Base-by-base conservation (phyloP, 352 stramenopile genomes). In the Pythium folliculosum region DNA sequence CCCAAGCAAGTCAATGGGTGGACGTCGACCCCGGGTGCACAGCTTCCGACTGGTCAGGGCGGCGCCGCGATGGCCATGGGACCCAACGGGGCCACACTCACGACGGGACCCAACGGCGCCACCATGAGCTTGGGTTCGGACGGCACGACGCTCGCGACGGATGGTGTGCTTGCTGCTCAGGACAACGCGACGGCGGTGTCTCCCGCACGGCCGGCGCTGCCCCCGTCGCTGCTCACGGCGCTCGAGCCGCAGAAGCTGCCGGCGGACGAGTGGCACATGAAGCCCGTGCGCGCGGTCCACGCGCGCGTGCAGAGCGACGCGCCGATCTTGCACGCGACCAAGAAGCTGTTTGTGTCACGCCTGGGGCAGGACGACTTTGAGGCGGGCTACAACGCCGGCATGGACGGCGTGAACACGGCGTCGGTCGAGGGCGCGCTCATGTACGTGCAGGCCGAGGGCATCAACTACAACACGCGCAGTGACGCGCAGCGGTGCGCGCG, bases 361-460 rank as follows among this genome's bases (percentile, higher is more conserved):
- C 81, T 81, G 67, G 90, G 88, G 53, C 72, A 80, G 45, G 67
- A 60, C 48, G 47, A 88, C 44, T 69, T 86, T 48, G 77, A 69
- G 14, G 73, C 77, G 5, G 79, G 74, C n/a, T 94, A 83, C 65
- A 49, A 73, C 5, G 82, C 78, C 2, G 78, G 78, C 3, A 85
- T 94, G 73, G 87, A 96, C 72, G 82, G 74, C 12, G 84, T 92
- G 10, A 96, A 92, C 67, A 86, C 84, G 27, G 88, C 86, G 9
- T 84, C 71, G 0, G 81, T 96, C 9, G 86, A 94, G 50, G 88
- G 88, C 14, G 77, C 82, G 23, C 76, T 96, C 40, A 92, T 92
- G 84, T 96, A 91, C 69, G 78, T 96, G 40, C 86, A 94, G 72
- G 81, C 84, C 3, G 84, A 94, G 59, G 77, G 80, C 47, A 92